phyloP scores from a whole-genome alignment of 75 land plant genomes.

The Azolla pinnata region DNA sequence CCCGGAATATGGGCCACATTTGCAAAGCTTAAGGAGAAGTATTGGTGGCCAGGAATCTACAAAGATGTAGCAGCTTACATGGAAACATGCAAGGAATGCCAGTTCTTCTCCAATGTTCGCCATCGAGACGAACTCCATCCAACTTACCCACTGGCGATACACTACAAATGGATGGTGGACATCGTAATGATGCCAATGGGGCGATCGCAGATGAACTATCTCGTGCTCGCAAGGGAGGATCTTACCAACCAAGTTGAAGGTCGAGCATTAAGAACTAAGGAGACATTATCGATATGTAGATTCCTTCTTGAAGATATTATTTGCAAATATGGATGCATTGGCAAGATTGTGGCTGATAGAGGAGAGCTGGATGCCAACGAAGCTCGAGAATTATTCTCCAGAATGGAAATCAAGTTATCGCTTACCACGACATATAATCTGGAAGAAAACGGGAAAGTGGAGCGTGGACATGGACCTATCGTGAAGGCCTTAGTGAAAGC shows the following conservation, averaged over 20 bases:
- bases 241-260: too few relatives aligned
- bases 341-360: too few relatives aligned
- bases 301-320: background rate
- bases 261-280: background rate
- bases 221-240: constrained; percentile 7
- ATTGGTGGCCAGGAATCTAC: background rate
- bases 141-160: background rate
- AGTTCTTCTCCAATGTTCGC: background rate
- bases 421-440: too few relatives aligned
- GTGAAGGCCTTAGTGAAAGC: too few relatives aligned
- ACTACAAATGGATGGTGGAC: constrained; percentile 4
- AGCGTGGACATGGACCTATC: constrained; percentile 1
- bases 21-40: background rate
- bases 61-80: background rate
- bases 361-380: constrained; percentile 2
- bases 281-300: background rate
- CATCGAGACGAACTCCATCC: background rate
- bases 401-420: background rate
- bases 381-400: background rate
- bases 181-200: background rate
- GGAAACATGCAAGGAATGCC: background rate
- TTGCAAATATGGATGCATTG: too few relatives aligned
- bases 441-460: too few relatives aligned
- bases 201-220: background rate
- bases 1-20: background rate